Evolutionary conservation across 495 filamentous ascomycete genomes (phyloP), one percentile per base, ranked within the genome.

Genomic region (Immersiella caudata): DNA sequence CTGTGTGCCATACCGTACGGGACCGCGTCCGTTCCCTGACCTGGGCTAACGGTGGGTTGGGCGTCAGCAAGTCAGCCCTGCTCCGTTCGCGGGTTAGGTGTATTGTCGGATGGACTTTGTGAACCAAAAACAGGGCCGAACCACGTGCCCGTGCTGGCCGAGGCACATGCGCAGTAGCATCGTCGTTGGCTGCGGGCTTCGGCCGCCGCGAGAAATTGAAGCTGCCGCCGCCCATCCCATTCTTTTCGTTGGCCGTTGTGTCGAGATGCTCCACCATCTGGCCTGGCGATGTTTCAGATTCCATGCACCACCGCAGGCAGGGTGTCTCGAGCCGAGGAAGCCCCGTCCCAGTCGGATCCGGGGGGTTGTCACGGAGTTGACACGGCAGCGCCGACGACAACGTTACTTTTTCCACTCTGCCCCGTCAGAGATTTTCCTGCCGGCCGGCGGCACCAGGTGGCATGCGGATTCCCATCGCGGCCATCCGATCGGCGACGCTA

Each of bases 401-500:
- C 40, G 40, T 46, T 46, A 46, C 40, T 46, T 18, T 14, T 18
- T 5, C 40, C n/a, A n/a, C n/a, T n/a, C n/a, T n/a, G n/a, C 11
- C 49, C 14, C 20, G 2, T 75, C 73, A 78, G 1, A 78, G 63
- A 40, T 75, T 78, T 54, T 74, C 74, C 59, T 71, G 59, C 59
- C 59, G 20, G 27, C 59, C 62, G 29, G 29, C 29, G 29, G 29
- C 29, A 4, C 50, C 73, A 5, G 78, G 77, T 1, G 78, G 78
- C 71, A 76, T 75, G 9, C 78, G 67, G 46, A 80, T 78, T 2
- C 73, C 72, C 60, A 79, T 22, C 0, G 69, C 68, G 8, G 68
- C 70, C 69, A 70, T 73, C n/a, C 73, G 64, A 16, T 66, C 67
- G 8, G 66, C 66, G 0, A 56, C 52, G 0, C 36, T 8, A n/a